Evolutionary conservation across 352 stramenopile species (phyloP).

Genomic region (Aphanomyces invadans): DNA sequence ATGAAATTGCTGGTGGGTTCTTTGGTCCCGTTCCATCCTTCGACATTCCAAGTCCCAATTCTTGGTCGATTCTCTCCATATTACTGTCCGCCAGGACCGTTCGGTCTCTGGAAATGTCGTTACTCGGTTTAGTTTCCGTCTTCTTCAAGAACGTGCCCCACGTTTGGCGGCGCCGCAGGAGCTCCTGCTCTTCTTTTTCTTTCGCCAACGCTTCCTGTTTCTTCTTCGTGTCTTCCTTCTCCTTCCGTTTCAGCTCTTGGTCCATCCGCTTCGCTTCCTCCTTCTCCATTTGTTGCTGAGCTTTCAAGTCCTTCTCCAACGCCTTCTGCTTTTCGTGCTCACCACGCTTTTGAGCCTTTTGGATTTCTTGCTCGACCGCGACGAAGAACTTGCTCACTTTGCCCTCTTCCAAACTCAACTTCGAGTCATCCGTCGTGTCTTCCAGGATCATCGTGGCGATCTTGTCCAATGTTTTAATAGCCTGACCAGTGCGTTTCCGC

Average conservation of each 20-base stretch:
- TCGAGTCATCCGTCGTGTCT: constrained; percentile 59
- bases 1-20: too few species aligned
- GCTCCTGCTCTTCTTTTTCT: constrained; percentile 18
- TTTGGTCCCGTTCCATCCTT: too few species aligned
- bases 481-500: constrained; percentile 57
- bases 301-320: constrained; percentile 50
- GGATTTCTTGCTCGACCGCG: constrained; percentile 49
- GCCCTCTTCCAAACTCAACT: constrained; percentile 70
- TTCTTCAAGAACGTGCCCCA: constrained; percentile 8
- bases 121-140: background rate
- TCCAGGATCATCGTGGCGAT: constrained; percentile 64
- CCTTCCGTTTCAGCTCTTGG: constrained; percentile 50
- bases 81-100: constrained; percentile 28
- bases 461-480: constrained; percentile 58
- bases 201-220: constrained; percentile 36
- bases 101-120: background rate
- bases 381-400: constrained; percentile 74
- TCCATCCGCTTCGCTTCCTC: constrained; percentile 42
- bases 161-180: constrained; percentile 52
- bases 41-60: constrained; percentile 2
- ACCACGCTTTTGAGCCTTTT: constrained; percentile 45
- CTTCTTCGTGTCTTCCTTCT: constrained; percentile 26
- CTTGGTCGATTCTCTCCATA: constrained; percentile 19
- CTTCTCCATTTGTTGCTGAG: constrained; percentile 30
- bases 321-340: constrained; percentile 58